Base-by-base conservation (phyloP, 805 yeast genomes). In the Debaryomyces prosopidis region DNA sequence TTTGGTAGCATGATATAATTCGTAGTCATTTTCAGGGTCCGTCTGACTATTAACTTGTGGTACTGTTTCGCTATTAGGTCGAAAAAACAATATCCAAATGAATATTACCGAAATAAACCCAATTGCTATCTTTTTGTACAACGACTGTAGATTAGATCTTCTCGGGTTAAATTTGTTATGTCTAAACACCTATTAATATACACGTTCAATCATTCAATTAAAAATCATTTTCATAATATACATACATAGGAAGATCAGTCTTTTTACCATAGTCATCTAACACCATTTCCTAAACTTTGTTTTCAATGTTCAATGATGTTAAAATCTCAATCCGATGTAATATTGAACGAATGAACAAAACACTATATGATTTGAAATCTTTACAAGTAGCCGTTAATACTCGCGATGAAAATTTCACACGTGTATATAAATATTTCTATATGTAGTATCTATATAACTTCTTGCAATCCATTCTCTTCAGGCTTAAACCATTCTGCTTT, bases 401-500 rank as follows among this genome's bases (percentile, higher is more conserved):
- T 20, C 42, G 31, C 30, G 42, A 30, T 39, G 32, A 32, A 30
- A 30, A 19, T 18, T 40, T 30, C 30, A 18, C 44, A 44, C 39
- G 43, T 39, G 37, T 35, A 26, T 38, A 40, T 38, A 42, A 23
- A 23, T 23, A 23, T 36, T 36, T 20, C 44, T 48, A 15, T 23
- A 43, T 39, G 7, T 20, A 16, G 26, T n/a, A 12, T 34, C 17
- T 28, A 46, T 10, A 66, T 67, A 7, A 63, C 68, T 51, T 74
- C 80, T 17, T 55, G 48, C 20, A 78, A 55, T 3, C 58, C 60
- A 52, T 73, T 56, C 8, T 45, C 38, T 2, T 72, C 77, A 0
- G 96, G 96, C 46, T 73, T 64, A 60, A 91, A 86, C 96, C 96
- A 90, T 46, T 76, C 76, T 1, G 50, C 47, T 40, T 59, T 71